Conservation (phyloP, 2,329 filamentous ascomycete genomes). For the Helotiales sp. region DNA sequence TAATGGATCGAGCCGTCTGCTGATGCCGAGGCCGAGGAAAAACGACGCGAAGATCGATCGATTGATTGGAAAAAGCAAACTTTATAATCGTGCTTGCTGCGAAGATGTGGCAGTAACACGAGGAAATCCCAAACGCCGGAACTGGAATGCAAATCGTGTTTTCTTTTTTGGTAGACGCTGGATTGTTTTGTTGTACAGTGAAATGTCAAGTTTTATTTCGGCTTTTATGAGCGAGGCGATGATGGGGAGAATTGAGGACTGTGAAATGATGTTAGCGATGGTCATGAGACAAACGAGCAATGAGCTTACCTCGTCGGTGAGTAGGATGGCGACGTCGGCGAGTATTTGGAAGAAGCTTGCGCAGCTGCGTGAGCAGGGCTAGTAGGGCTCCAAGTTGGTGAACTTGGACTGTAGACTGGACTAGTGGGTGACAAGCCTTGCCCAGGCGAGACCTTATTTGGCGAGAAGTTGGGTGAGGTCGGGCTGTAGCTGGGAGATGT, state of each 20-base stretch:
- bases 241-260: conserved; percentile 34
- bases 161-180: conserved; percentile 22
- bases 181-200: conserved; percentile 32
- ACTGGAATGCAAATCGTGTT: conserved; percentile 25
- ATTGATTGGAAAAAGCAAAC: neutral
- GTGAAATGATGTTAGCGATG: neutral
- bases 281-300: neutral
- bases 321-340: conserved; percentile 23
- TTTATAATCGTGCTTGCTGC: neutral
- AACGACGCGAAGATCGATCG: too few relatives aligned
- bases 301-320: conserved; percentile 7
- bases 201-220: conserved; percentile 10
- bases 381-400: conserved; percentile 34
- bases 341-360: conserved; percentile 41
- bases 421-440: conserved; percentile 33
- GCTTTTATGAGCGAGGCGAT: conserved; percentile 27
- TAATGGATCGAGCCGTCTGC: neutral
- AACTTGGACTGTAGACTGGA: conserved; percentile 34
- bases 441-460: conserved; percentile 29
- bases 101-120: neutral
- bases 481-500: conserved; percentile 32
- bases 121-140: conserved; percentile 22
- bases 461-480: conserved; percentile 31
- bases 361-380: conserved; percentile 29
- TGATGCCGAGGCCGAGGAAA: neutral